These are phyloP conservation scores for Cladosporium oxysporum DNA, from an alignment of 2,329 filamentous ascomycete species.

Conservation along the genomic window DNA sequence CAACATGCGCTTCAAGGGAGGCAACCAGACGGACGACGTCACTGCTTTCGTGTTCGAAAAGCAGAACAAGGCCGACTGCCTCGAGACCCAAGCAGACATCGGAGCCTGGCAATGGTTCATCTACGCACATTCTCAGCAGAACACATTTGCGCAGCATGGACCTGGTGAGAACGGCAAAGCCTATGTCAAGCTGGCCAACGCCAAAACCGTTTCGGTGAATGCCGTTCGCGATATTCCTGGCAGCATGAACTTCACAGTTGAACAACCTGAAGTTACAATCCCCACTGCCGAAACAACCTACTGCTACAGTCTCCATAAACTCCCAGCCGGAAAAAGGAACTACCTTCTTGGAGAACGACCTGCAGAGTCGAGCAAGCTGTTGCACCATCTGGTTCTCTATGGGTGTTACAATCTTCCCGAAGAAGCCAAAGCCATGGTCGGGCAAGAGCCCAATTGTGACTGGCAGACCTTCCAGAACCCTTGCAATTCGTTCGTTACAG, in stretches of 20 bases:
- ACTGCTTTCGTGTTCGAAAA: constrained; percentile 28
- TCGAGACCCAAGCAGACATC: constrained; percentile 20
- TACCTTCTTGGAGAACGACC: constrained; percentile 24
- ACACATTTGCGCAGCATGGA: constrained; percentile 25
- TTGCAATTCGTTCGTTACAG: constrained; percentile 26
- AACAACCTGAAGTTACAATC: constrained; percentile 22
- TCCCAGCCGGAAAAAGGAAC: constrained; percentile 24
- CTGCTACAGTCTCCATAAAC: constrained; percentile 26
- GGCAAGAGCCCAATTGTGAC: constrained; percentile 23
- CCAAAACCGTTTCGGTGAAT: constrained; percentile 23
- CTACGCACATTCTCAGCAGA: constrained; percentile 24
- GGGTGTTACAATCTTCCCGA: constrained; percentile 24
- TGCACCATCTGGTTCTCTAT: constrained; percentile 27
- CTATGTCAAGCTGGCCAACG: constrained; percentile 26
- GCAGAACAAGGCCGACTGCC: constrained; percentile 25
- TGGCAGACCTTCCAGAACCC: constrained; percentile 25
- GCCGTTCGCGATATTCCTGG: constrained; percentile 19
- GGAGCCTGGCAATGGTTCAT: constrained; percentile 27
- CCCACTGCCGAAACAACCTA: constrained; percentile 24
- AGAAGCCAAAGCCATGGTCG: constrained; percentile 21
- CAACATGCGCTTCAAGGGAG: constrained; percentile 26
- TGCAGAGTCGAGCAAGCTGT: constrained; percentile 18
- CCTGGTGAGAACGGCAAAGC: constrained; percentile 24
- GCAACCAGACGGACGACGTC: constrained; percentile 22
- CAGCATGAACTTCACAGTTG: constrained; percentile 23